Conservation (phyloP, 108 stramenopile genomes). For the Phaeodactylum tricornutum region DNA sequence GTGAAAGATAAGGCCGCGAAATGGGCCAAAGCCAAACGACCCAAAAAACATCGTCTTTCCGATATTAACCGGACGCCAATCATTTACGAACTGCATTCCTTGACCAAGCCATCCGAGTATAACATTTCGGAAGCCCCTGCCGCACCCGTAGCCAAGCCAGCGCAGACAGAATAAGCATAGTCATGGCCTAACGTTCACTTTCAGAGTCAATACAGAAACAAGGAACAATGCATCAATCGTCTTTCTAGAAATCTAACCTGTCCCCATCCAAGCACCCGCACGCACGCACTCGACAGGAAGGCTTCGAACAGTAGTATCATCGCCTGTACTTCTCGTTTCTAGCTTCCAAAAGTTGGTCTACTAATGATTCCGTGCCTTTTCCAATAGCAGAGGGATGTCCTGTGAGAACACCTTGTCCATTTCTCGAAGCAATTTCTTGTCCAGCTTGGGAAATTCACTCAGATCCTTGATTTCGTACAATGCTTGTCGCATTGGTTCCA, state of each 20-base stretch:
- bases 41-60: conserved; percentile 65
- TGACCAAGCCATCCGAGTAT: conserved; percentile 64
- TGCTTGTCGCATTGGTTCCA: conserved; percentile 70
- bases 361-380: conserved; percentile 47
- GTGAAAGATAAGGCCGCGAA: conserved; percentile 77
- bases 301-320: too few relatives aligned
- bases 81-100: conserved; percentile 39
- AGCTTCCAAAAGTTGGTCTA: background rate
- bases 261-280: too few relatives aligned
- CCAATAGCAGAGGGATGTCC: conserved; percentile 82
- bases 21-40: conserved; percentile 72
- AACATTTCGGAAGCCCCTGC: conserved; percentile 50
- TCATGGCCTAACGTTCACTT: too few relatives aligned
- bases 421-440: conserved; percentile 79
- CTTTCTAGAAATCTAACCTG: too few relatives aligned
- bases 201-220: too few relatives aligned
- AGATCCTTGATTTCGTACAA: conserved; percentile 83
- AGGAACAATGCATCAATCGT: too few relatives aligned
- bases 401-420: conserved; percentile 84
- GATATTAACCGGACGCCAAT: conserved; percentile 73
- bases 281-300: too few relatives aligned
- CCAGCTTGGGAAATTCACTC: conserved; percentile 93
- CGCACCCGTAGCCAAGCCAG: conserved; percentile 15
- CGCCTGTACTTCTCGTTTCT: background rate
- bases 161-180: conserved; percentile 9